These are phyloP conservation scores for Selaginella tamariscina DNA, from an alignment of 75 land plant species.

Conservation along the genomic window DNA sequence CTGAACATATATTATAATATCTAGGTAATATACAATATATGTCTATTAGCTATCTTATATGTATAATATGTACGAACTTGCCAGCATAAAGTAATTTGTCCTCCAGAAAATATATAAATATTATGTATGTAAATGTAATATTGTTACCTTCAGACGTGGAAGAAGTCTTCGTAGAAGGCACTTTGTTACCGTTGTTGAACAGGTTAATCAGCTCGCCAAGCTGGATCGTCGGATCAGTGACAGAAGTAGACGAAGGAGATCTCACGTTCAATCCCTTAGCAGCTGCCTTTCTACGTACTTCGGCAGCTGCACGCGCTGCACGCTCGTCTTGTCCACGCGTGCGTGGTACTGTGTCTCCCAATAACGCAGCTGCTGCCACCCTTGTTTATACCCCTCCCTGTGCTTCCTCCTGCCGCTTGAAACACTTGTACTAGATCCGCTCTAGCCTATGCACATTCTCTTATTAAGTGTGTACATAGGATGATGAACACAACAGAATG, in stretches of 20 bases:
- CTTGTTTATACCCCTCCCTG: slow-evolving; percentile 19
- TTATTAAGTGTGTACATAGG: not conserved
- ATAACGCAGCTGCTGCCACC: slow-evolving; percentile 42
- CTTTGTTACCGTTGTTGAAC: not conserved
- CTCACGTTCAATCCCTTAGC: slow-evolving; percentile 71
- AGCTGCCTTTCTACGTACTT: slow-evolving; percentile 81
- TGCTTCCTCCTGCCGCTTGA: slow-evolving; percentile 53
- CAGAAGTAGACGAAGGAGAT: slow-evolving; percentile 17
- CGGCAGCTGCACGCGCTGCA: slow-evolving; percentile 87
- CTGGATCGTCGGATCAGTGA: not conserved
- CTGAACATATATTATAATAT: too few relatives aligned
- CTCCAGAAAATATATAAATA: too few relatives aligned
- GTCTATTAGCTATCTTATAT: too few relatives aligned
- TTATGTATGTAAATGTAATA: too few relatives aligned
- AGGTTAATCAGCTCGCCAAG: not conserved
- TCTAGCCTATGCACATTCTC: slow-evolving; percentile 34
- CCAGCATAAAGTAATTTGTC: too few relatives aligned
- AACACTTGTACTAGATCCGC: slow-evolving; percentile 81
- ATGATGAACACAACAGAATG: too few relatives aligned
- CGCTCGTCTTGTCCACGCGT: slow-evolving; percentile 82
- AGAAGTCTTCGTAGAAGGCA: too few relatives aligned
- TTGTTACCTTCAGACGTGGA: too few relatives aligned
- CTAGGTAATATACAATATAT: too few relatives aligned
- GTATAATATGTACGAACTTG: too few relatives aligned
- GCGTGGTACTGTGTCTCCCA: slow-evolving; percentile 39